Percentiles rank a stretch among this genome's conserved stretches.
Conservation (phyloP, 495 filamentous ascomycete genomes). For the Xylaria telfairii region DNA sequence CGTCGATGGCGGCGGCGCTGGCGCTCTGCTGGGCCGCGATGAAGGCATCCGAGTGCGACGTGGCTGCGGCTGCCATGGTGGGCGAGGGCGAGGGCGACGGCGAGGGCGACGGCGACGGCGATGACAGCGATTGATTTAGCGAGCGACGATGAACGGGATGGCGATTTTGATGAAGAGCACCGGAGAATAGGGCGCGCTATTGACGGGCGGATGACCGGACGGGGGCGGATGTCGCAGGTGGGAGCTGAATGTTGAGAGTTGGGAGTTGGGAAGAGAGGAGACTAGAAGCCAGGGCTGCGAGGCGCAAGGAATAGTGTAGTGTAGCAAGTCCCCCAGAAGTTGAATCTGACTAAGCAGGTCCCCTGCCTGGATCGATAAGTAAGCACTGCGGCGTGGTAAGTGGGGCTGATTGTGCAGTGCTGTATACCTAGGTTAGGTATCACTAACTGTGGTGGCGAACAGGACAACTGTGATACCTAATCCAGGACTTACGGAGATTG, state of each 20-base stretch:
- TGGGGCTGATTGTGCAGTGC: not conserved
- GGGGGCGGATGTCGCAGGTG: not conserved
- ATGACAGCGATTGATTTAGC: not conserved
- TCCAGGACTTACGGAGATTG: too few species aligned
- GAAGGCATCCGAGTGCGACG: slow-evolving; percentile 29
- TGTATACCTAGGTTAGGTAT: not conserved
- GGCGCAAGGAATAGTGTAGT: not conserved
- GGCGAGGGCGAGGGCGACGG: not conserved
- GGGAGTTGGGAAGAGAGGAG: not conserved
- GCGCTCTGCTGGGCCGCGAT: slow-evolving; percentile 26
- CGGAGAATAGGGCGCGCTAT: not conserved
- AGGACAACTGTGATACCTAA: too few species aligned
- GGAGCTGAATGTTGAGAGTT: not conserved
- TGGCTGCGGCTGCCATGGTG: slow-evolving; percentile 16
- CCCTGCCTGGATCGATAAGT: not conserved
- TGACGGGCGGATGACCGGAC: not conserved
- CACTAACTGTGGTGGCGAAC: too few species aligned
- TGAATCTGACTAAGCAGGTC: not conserved
- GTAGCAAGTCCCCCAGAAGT: not conserved
- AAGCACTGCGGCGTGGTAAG: not conserved
- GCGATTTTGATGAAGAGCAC: not conserved
- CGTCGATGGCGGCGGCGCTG: slow-evolving; percentile 10
- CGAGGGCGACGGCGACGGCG: not conserved
- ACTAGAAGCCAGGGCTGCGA: not conserved
- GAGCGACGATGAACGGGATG: not conserved